Conservation (phyloP, 2,329 filamentous ascomycete species). For the Exophiala alcalophila region DNA sequence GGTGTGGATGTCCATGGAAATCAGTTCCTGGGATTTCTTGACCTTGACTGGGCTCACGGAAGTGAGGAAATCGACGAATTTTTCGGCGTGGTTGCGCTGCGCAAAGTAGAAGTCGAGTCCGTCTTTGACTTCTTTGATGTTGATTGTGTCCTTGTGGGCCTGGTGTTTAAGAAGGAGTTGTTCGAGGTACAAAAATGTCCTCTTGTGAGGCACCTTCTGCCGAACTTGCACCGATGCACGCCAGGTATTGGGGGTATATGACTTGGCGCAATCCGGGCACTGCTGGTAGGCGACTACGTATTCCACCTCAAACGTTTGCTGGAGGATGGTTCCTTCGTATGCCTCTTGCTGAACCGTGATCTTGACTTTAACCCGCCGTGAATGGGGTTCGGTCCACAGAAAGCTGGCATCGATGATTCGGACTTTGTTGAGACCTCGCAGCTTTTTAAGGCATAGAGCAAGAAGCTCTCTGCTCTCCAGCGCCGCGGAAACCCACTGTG, state of each 20-base stretch:
- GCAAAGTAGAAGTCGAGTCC: constrained; percentile 96
- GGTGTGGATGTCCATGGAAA: constrained; percentile 89
- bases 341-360: constrained; percentile 81
- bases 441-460: constrained; percentile 83
- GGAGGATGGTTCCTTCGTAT: constrained; percentile 66
- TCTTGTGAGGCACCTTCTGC: constrained; percentile 95
- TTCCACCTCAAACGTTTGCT: constrained; percentile 93
- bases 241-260: constrained; percentile 96
- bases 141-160: constrained; percentile 89
- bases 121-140: constrained; percentile 95
- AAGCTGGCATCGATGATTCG: constrained; percentile 94
- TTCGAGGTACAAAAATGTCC: constrained; percentile 79
- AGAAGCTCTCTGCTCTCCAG: constrained; percentile 90
- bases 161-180: constrained; percentile 93
- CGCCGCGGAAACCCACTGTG: constrained; percentile 77
- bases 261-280: constrained; percentile 92
- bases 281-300: constrained; percentile 89
- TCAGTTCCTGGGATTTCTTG: constrained; percentile 88
- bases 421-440: constrained; percentile 82
- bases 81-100: constrained; percentile 84
- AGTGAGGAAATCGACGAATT: constrained; percentile 84
- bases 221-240: constrained; percentile 88
- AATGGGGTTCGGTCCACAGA: constrained; percentile 98
- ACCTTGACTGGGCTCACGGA: constrained; percentile 74
- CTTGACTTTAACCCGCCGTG: constrained; percentile 86